Evolutionary conservation across 148 eudicot species (phyloP), one percentile per base, ranked within the genome.

Genomic region (Arctostaphylos glauca): DNA sequence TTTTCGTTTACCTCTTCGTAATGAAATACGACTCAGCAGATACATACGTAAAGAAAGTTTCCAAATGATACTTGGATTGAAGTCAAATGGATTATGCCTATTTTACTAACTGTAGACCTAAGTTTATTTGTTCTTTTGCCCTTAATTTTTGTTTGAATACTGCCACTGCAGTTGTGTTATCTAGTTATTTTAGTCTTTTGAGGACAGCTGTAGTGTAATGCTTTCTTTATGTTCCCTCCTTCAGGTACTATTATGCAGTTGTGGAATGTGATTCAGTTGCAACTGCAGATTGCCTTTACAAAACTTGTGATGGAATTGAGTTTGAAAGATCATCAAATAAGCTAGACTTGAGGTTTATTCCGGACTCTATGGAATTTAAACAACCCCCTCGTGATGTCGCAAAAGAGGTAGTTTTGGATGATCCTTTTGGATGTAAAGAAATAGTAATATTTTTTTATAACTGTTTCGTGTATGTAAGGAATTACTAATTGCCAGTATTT

Each of bases 181-280:
- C 10, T 13, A 23, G 21, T 52, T 44, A 50, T 76, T 31, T 31
- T 31, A 31, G 38, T 31, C 38, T 31, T 31, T 31, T 31, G 38
- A 31, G 38, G 38, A 31, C 38, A 31, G 38, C 1, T 31, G 38
- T 31, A 31, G 18, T 72, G 12, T 23, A n/a, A 76, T 44, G 21
- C 0, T 54, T 68, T 38, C 18, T 74, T 49, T 21, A 1, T 58
- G 46, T 74, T 74, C 41, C 9, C 41, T 21, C 79, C 58, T 77
- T 23, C 86, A 95, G 98, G 91, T 96, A 96, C 80, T 96, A 96
- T 84, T 96, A 87, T 88, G 98, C 95, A 64, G 98, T 94, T n/a
- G 97, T 92, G 85, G 97, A 92, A 72, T 96, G 99, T 83, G 97
- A 96, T 85, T 91, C 98, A 47, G 48, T 87, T 91, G 96, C 94